Base-by-base conservation (phyloP, 768 basidiomycete species). In the Dendrothele bispora region DNA sequence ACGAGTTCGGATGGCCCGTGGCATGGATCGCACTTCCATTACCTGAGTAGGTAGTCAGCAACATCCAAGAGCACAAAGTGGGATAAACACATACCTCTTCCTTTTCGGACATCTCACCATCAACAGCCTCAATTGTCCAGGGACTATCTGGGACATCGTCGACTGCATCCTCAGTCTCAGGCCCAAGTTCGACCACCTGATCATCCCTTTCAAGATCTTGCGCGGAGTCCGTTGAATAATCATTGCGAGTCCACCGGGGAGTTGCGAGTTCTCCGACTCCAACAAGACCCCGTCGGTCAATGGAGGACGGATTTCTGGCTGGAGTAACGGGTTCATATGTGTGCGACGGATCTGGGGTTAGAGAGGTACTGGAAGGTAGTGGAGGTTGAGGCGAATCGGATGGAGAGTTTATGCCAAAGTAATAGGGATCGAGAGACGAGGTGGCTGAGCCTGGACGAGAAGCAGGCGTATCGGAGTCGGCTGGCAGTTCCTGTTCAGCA, bases 221-320 rank as follows among this genome's bases (percentile, higher is more conserved):
- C 34, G 34, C 27, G 61, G 66, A 50, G 56, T 64, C 43, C 65
- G 72, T 46, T 63, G 56, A 43, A 28, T 70, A 66, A 39, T 77
- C 75, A 24, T 69, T 63, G 60, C 79, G 80, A 50, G 79, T 78
- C 95, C 94, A 99, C 51, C 94, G 81, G 39, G 97, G 97, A n/a
- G 97, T 99, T 17, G 93, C 74, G 26, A 98, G 80, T 68, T 99
- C 97, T 29, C 97, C 97, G 5, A 98, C 89, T 21, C 97, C 97
- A 44, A 98, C 83, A 32, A 98, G 82, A 29, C 84, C 88, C 15
- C 83, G 78, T 49, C 97, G 78, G 70, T 98, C 94, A 51, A 93
- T 92, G 55, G 71, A 64, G 18, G 88, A 82, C 18, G 88, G 86
- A 68, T 92, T 85, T 50, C 80, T 78, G 27, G 78, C 84, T 7